A percentile compares a stretch with the other conserved stretches of the same genome.
These are phyloP conservation scores for Clavispora fructus DNA, from an alignment of 805 yeast species.

Conservation along the genomic window DNA sequence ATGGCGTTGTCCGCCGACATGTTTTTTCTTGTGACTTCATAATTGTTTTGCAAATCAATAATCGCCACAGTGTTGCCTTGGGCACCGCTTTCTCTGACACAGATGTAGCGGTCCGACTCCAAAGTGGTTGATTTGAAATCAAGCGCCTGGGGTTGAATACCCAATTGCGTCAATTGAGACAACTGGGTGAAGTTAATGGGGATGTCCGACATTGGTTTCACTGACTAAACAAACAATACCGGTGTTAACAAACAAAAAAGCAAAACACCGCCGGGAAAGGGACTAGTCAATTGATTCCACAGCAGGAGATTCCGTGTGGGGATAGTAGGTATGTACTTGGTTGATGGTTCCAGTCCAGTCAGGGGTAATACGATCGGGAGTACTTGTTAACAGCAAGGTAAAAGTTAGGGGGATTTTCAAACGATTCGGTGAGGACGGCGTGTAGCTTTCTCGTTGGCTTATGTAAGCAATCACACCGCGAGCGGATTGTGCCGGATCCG, in stretches of 20 bases:
- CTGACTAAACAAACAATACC: neutral
- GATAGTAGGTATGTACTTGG: neutral
- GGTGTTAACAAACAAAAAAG: neutral
- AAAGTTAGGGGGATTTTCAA: slow-evolving; percentile 91
- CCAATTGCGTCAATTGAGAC: slow-evolving; percentile 79
- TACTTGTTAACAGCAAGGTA: slow-evolving; percentile 62
- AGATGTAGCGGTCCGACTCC: slow-evolving; percentile 87
- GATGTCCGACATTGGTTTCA: slow-evolving; percentile 45
- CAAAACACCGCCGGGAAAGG: neutral
- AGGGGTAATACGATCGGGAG: neutral
- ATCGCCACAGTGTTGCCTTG: slow-evolving; percentile 87
- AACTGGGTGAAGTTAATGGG: slow-evolving; percentile 97
- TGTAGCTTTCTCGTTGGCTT: slow-evolving; percentile 2
- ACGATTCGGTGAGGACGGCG: slow-evolving; percentile 4
- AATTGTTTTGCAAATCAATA: slow-evolving; percentile 74
- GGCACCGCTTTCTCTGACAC: slow-evolving; percentile 64
- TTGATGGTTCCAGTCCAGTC: neutral
- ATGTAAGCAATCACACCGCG: slow-evolving; percentile 1
- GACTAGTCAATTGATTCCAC: neutral
- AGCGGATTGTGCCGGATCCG: neutral
- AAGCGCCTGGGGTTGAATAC: slow-evolving; percentile 77
- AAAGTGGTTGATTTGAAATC: slow-evolving; percentile 93
- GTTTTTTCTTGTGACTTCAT: slow-evolving; percentile 78
- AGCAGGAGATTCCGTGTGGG: neutral
- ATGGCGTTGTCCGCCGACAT: slow-evolving; percentile 98